phyloP scores from a whole-genome alignment of 805 yeast genomes.

The Candida insectorum region DNA sequence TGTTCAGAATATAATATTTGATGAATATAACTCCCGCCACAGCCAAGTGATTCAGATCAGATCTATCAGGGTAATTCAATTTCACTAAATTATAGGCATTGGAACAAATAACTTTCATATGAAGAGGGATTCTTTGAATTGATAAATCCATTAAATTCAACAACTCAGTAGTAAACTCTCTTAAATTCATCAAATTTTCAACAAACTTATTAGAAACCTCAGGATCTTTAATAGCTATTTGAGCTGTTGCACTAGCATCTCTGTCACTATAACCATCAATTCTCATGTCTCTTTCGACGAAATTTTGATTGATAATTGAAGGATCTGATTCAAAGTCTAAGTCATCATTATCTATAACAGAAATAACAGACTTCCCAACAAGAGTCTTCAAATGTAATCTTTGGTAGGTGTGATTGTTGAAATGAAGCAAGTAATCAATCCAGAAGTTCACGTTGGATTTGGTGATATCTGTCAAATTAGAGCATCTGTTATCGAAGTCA shows the following conservation, averaged over 20 bases:
- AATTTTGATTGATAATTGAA: constrained; percentile 42
- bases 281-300: constrained; percentile 37
- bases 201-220: constrained; percentile 72
- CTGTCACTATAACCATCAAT: constrained; percentile 32
- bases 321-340: constrained; percentile 83
- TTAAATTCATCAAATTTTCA: constrained; percentile 64
- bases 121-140: constrained; percentile 36
- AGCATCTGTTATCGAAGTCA: constrained; percentile 31
- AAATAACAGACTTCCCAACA: constrained; percentile 35
- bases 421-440: constrained; percentile 42
- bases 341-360: constrained; percentile 44
- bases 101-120: constrained; percentile 32
- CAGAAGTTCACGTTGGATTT: constrained; percentile 37
- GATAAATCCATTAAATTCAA: constrained; percentile 48
- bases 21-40: constrained; percentile 66
- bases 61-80: constrained; percentile 52
- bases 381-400: constrained; percentile 41
- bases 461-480: constrained; percentile 35
- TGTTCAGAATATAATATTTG: constrained; percentile 45
- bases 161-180: constrained; percentile 67
- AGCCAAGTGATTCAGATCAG: constrained; percentile 57
- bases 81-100: constrained; percentile 36
- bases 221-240: constrained; percentile 73
- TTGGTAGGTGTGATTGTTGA: constrained; percentile 48
- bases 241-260: constrained; percentile 45